Conservation (phyloP, 805 yeast genomes). For the Helenozyma rhizophorensis region DNA sequence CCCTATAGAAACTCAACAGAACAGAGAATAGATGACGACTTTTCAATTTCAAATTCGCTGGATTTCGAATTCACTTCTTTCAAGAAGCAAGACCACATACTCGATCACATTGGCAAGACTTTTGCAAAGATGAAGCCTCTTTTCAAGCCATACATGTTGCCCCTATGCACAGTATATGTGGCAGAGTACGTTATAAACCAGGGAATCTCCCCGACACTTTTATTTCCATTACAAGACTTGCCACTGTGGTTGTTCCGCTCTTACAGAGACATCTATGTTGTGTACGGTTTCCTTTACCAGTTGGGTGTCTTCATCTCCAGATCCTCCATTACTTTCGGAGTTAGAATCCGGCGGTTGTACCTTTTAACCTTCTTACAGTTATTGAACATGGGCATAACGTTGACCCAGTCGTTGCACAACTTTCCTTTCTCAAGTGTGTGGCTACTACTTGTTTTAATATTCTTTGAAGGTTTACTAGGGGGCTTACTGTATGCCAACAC, state of each 20-base stretch:
- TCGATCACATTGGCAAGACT: constrained; percentile 5
- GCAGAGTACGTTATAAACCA: constrained; percentile 89
- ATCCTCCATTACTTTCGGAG: constrained; percentile 64
- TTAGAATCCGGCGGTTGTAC: constrained; percentile 57
- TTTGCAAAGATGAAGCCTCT: constrained; percentile 36
- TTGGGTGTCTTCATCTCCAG: constrained; percentile 90
- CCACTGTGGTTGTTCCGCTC: constrained; percentile 55
- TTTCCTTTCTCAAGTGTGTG: constrained; percentile 57
- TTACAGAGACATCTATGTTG: constrained; percentile 84
- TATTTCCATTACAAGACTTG: constrained; percentile 67
- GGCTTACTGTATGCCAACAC: constrained; percentile 91
- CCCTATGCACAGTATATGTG: constrained; percentile 76
- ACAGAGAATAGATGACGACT: no score
- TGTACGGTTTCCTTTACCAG: constrained; percentile 87
- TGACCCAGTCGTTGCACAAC: constrained; percentile 61
- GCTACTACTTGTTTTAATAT: constrained; percentile 55
- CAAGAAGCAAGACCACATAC: neutral
- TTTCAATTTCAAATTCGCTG: no score
- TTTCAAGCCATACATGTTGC: constrained; percentile 71
- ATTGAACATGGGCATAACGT: constrained; percentile 53
- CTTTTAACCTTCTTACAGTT: constrained; percentile 63
- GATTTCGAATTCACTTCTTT: no score
- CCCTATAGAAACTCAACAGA: no score
- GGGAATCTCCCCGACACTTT: constrained; percentile 82
- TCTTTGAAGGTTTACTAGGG: constrained; percentile 89